These are phyloP conservation scores for Umbellularia californica DNA, from an alignment of 164 flowering plant genomes.

Conservation along the genomic window DNA sequence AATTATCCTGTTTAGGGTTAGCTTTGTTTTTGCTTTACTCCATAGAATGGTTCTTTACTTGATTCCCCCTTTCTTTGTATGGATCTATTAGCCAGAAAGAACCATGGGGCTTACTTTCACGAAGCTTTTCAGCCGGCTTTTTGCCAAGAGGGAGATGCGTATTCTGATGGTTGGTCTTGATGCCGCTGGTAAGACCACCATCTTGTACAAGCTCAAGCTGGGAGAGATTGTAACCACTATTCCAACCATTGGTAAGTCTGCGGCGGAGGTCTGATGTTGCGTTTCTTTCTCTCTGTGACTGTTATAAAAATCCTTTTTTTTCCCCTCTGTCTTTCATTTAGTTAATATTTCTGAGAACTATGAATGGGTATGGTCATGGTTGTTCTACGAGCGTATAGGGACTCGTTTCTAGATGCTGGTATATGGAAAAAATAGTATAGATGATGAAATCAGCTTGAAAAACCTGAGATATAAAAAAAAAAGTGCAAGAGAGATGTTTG, in stretches of 20 bases:
- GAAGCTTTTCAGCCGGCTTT: conserved; percentile 89
- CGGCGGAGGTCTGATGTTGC: background rate
- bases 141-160: conserved; percentile 96
- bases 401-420: too few relatives aligned
- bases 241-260: conserved; percentile 83
- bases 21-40: background rate
- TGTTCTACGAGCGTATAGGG: too few relatives aligned
- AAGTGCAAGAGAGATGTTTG: too few relatives aligned
- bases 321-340: too few relatives aligned
- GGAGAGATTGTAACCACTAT: conserved; percentile 96
- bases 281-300: background rate
- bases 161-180: conserved; percentile 98
- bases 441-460: too few relatives aligned
- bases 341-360: too few relatives aligned
- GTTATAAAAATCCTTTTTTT: background rate
- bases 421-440: too few relatives aligned
- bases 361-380: too few relatives aligned
- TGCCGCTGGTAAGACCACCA: conserved; percentile 99
- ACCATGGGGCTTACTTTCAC: conserved; percentile 84
- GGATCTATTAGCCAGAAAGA: conserved; percentile 9
- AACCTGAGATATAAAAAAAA: too few relatives aligned
- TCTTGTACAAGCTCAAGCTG: conserved; percentile 92
- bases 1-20: background rate
- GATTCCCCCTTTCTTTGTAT: background rate
- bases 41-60: background rate